Base-by-base conservation (phyloP, 2,329 filamentous ascomycete genomes). In the Lojkania enalia region DNA sequence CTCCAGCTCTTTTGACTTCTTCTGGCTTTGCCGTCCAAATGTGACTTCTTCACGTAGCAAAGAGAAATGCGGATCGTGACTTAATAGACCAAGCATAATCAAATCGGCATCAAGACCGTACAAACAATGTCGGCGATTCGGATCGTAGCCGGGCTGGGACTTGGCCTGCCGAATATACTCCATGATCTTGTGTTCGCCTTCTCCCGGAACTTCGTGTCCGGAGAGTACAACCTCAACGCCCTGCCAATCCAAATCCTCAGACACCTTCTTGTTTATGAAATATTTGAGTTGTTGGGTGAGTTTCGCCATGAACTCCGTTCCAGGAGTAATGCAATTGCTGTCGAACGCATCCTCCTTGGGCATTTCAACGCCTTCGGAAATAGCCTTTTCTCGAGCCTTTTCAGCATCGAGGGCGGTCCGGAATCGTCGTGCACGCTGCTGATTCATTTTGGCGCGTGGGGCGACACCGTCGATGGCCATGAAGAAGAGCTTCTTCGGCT, bases 121-220 rank as follows among this genome's bases (percentile, higher is more conserved):
- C 52, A 99, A 79, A 72, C 95, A 99, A 73, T 99, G 94, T 46
- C 94, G 88, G 51, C 96, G 83, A 63, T 99, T 97, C 38, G 89
- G 82, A 69, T 96, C 86, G 71, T 99, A 99, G 52, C 86, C 83
- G 2, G 88, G 88, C 71, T 99, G 94, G 37, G 92, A 90, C 77
- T 97, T 97, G 51, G 94, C 89, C 71, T 95, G 89, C 58, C 94
- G 88, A 71, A 99, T 99, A 72, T 99, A 99, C 73, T 99, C 95
- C 94, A 99, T 99, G 73, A 99, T 96, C 76, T 99, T 99, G 77
- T 99, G 94, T 72, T 99, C 94, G 61, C 94, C 94, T 74, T 99
- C 95, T 60, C 94, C 94, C 5, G 94, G 94, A 19, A 97, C 92
- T 71, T 99, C 95, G 66, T 99, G 95, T 42, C 95, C 94, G 4